Percentiles rank a stretch among this genome's conserved stretches.
phyloP scores from a whole-genome alignment of 192 early-diverging fungal species.

The Umbelopsis sp. region DNA sequence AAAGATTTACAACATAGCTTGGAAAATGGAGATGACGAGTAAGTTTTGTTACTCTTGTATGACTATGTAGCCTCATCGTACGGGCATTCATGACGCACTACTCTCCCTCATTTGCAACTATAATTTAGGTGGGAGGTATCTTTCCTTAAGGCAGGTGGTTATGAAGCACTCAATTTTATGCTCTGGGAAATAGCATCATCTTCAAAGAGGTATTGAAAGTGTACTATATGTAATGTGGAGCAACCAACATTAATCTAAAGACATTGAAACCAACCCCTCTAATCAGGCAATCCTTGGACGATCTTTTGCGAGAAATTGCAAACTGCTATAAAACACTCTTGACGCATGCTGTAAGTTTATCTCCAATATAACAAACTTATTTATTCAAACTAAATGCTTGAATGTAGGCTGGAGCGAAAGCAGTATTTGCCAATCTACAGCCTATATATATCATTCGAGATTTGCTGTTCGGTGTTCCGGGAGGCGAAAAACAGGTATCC shows the following conservation, averaged over 20 bases:
- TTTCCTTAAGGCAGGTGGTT: neutral
- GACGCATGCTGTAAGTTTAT: neutral
- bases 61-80: neutral
- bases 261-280: neutral
- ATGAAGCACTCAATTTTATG: constrained; percentile 9
- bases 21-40: neutral
- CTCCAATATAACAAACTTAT: too few species aligned
- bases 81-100: neutral
- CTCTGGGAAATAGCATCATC: constrained; percentile 1
- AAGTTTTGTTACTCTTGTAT: neutral
- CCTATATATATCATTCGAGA: constrained; percentile 14
- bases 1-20: neutral
- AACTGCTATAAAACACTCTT: neutral
- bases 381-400: neutral
- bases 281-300: neutral
- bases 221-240: too few species aligned
- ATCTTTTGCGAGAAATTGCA: neutral
- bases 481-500: neutral
- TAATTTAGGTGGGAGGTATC: neutral
- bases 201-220: neutral
- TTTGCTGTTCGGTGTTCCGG: neutral
- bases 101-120: too few species aligned
- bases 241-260: too few species aligned
- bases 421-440: neutral
- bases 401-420: neutral